Evolutionary conservation across 345 rosid species (phyloP), one percentile per base, ranked within the genome.

Genomic region (Anastatica hierochuntica): DNA sequence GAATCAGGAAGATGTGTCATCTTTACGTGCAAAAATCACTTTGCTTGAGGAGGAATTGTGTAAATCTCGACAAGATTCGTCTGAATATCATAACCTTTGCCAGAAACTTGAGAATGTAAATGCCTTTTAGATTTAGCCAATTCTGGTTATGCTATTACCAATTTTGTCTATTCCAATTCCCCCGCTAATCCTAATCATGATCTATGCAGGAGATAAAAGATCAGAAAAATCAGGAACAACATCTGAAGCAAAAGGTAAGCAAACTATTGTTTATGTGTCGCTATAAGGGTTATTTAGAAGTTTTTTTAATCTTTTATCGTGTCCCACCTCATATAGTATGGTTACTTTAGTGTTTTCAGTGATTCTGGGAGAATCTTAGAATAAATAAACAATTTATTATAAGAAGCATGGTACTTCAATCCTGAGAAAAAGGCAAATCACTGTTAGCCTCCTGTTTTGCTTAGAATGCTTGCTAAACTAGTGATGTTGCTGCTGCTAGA

Each of bases 221-320:
- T 21, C 58, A 82, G 34, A 88, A 85, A 79, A 89, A 83, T 66
- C 50, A 50, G 68, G 95, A 94, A 34, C 94, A 80, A 63, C 85
- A 85, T 69, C 79, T 77, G 75, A 83, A 81, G 77, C 94, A 88
- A 68, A 94, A 88, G 97, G 99, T 85, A 20, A n/a, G 66, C 18
- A 45, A 43, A 42, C 23, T 57, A 8, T 10, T 53, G 44, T 58
- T 37, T 37, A 1, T 6, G 5, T 45, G 49, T 29, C 48, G n/a
- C 19, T 14, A 2, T 20, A 35, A 6, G 9, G 40, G 40, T 24
- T 50, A 8, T 51, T 27, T 16, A 36, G 16, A 42, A 47, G 38
- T 45, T 27, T 7, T 45, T 23, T n/a, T 44, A n/a, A 5, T 38
- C 29, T 45, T 45, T 59, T 38, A 10, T 14, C 6, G 33, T 45